Conservation (phyloP, 2,329 filamentous ascomycete species). For the Annulohypoxylon truncatum region DNA sequence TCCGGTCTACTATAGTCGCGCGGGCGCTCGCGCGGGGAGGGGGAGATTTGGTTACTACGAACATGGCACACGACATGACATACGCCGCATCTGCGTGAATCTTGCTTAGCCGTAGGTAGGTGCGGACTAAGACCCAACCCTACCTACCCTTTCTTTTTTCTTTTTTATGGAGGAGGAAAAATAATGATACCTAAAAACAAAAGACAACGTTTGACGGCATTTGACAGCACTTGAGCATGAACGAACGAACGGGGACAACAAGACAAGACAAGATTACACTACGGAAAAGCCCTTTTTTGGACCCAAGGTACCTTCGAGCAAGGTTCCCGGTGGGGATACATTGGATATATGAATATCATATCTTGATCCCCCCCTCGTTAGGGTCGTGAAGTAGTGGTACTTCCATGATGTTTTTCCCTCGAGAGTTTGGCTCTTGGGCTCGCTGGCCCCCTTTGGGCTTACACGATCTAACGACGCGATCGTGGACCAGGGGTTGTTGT, state of each 20-base stretch:
- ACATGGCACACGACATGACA: background rate
- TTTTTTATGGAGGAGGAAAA: no score
- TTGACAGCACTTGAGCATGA: no score
- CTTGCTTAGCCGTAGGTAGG: background rate
- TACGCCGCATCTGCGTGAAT: background rate
- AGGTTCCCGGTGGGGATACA: background rate
- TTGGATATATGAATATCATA: background rate
- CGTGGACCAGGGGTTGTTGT: background rate
- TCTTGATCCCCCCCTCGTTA: background rate
- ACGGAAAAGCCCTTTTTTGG: no score
- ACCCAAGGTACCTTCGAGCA: no score
- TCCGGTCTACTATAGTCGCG: background rate
- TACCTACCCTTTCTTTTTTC: no score
- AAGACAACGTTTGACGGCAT: no score
- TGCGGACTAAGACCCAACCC: background rate
- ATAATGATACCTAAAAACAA: no score
- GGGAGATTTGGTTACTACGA: no score
- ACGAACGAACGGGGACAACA: background rate
- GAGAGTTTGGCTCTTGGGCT: background rate
- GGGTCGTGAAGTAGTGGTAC: background rate
- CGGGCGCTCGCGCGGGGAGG: no score
- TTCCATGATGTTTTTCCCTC: background rate
- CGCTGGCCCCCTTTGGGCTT: background rate
- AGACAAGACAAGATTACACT: no score
- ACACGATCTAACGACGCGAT: background rate